Conservation (phyloP, 2,329 filamentous ascomycete genomes). For the Lachnellula hyalina region DNA sequence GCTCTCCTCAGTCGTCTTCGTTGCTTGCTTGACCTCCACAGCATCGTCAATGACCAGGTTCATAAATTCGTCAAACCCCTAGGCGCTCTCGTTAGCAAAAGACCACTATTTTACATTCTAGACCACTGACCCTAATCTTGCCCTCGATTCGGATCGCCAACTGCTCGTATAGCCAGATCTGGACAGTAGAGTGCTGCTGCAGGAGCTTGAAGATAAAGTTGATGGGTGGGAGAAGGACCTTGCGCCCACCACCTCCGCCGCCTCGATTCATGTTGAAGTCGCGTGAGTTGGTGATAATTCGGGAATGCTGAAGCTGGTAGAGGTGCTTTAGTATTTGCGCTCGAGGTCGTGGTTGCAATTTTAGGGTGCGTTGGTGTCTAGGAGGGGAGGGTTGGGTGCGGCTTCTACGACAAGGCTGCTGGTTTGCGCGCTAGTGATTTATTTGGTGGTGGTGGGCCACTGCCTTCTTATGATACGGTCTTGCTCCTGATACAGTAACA, state of each 20-base stretch:
- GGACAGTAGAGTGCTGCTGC: constrained; percentile 69
- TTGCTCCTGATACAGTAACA: not conserved
- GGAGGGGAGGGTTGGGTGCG: not conserved
- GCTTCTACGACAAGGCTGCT: not conserved
- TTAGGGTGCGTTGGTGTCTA: not conserved
- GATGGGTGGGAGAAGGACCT: constrained; percentile 70
- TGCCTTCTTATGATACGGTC: not conserved
- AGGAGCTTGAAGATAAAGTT: constrained; percentile 95
- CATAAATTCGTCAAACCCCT: constrained; percentile 99
- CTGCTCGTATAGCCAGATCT: constrained; percentile 97
- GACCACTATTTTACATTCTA: not conserved
- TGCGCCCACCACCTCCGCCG: constrained; percentile 42
- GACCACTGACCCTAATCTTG: constrained; percentile 75
- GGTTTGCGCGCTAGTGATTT: not conserved
- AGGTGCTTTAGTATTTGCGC: no score
- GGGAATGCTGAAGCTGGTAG: not conserved
- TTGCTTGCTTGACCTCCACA: constrained; percentile 80
- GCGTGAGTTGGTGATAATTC: not conserved
- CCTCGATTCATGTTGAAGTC: constrained; percentile 31
- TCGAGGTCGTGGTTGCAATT: not conserved
- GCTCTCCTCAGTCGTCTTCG: constrained; percentile 75
- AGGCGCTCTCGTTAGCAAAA: constrained; percentile 15
- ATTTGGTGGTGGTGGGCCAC: not conserved
- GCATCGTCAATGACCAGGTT: constrained; percentile 96
- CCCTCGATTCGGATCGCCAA: constrained; percentile 90